Conservation (phyloP, 2,329 filamentous ascomycete species). For the Ceratocystis cubensis region DNA sequence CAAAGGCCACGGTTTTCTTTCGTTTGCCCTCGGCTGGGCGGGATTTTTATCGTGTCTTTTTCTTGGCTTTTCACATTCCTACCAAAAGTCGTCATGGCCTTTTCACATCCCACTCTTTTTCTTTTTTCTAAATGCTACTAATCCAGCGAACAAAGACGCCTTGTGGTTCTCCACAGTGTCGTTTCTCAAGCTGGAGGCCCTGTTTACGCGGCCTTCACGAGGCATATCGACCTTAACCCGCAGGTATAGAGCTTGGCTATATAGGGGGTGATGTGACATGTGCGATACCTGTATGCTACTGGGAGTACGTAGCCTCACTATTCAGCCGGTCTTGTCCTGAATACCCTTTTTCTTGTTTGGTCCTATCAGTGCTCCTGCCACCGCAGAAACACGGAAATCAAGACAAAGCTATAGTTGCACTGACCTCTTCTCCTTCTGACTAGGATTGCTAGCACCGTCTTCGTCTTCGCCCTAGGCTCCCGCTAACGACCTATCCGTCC, state of each 20-base stretch:
- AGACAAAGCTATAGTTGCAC: slow-evolving; percentile 1
- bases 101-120: background rate
- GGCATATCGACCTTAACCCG: background rate
- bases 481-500: background rate
- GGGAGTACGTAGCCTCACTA: background rate
- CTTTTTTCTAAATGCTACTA: background rate
- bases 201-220: slow-evolving; percentile 6
- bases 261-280: background rate
- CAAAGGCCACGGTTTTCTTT: background rate
- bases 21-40: too few relatives aligned
- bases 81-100: background rate
- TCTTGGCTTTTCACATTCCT: background rate
- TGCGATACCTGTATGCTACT: background rate
- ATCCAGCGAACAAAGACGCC: background rate
- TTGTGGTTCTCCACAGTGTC: background rate
- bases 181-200: background rate
- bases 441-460: slow-evolving; percentile 2
- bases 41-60: background rate
- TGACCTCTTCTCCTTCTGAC: slow-evolving; percentile 3
- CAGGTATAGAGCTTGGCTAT: background rate
- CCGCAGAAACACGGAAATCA: background rate
- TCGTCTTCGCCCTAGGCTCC: background rate
- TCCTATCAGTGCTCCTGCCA: background rate
- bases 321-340: background rate
- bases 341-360: slow-evolving; percentile 2